Conservation (phyloP, 192 early-diverging fungal genomes). For the Linnemannia elongata region DNA sequence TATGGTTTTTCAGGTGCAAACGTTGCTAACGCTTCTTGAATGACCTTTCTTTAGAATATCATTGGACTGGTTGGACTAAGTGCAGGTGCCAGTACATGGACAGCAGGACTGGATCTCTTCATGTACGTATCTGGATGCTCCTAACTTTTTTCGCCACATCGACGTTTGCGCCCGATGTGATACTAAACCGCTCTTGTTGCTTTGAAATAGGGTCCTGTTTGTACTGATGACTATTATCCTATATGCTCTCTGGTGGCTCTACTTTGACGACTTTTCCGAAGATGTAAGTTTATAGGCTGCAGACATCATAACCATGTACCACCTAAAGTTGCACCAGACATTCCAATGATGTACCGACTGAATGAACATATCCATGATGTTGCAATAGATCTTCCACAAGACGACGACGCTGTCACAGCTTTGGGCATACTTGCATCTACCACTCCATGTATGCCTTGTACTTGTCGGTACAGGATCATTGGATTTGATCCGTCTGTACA, state of each 20-base stretch:
- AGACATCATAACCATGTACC: neutral
- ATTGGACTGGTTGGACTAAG: slow-evolving; percentile 38
- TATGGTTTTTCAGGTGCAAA: neutral
- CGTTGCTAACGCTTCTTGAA: neutral
- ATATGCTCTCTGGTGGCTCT: slow-evolving; percentile 65
- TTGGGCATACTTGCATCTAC: slow-evolving; percentile 64
- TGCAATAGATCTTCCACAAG: slow-evolving; percentile 33
- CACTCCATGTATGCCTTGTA: slow-evolving; percentile 61
- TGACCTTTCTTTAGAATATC: slow-evolving; percentile 21
- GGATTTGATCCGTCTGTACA: slow-evolving; percentile 48
- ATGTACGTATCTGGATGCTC: slow-evolving; percentile 3
- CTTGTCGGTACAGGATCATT: slow-evolving; percentile 56
- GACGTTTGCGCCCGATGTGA: neutral
- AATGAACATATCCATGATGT: no score
- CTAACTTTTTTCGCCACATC: neutral
- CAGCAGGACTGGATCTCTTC: slow-evolving; percentile 12
- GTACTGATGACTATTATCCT: slow-evolving; percentile 47
- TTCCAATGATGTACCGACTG: no score
- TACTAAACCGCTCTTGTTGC: neutral
- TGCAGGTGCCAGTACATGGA: slow-evolving; percentile 32
- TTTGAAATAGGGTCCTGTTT: slow-evolving; percentile 21
- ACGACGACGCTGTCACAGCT: slow-evolving; percentile 51
- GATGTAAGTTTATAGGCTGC: slow-evolving; percentile 45
- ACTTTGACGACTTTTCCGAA: slow-evolving; percentile 67
- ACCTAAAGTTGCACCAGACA: no score